Evolutionary conservation across 345 rosid species (phyloP), one percentile per base, ranked within the genome.

Genomic region (Pugionium dolabratum): DNA sequence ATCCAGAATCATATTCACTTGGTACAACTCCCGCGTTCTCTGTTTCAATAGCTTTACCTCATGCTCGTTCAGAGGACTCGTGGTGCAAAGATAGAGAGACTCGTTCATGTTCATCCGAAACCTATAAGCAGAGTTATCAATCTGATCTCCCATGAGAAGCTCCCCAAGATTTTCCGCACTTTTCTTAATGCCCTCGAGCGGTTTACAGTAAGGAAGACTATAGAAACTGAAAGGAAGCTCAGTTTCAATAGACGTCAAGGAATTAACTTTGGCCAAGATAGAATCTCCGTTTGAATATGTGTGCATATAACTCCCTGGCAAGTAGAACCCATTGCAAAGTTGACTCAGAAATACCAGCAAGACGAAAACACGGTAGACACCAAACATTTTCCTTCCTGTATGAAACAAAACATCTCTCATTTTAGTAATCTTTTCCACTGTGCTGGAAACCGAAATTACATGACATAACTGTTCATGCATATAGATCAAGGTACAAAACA

Each of bases 151-250:
- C 92, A 88, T 84, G 28, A 88, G 89, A 54, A 86, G 90, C 74
- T 88, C 92, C 26, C 96, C 96, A n/a, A 88, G 90, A 83, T 86
- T 88, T 84, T 88, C 92, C 0, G 92, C 92, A 42, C 92, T 88
- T 49, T 81, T 88, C 75, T 83, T 88, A 4, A 86, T 69, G 6
- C 90, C 87, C 5, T 52, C 84, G 1, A 41, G n/a, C 1, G 92
- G 88, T 67, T 62, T 4, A 67, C 96, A 88, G 46, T 88, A 88
- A 67, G 96, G 97, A 61, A 92, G 90, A 71, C 84, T 86, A 49
- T 89, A 87, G 72, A 83, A 92, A 79, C 88, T 72, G 74, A 75
- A 87, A 2, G 97, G 97, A 80, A 92, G 95, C 86, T 83, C 86
- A 0, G 97, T 89, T 63, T 83, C 95, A 2, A 92, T 87, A 32